These are phyloP conservation scores for Parietichytrium sp. DNA, from an alignment of 108 stramenopile species.

Conservation along the genomic window DNA sequence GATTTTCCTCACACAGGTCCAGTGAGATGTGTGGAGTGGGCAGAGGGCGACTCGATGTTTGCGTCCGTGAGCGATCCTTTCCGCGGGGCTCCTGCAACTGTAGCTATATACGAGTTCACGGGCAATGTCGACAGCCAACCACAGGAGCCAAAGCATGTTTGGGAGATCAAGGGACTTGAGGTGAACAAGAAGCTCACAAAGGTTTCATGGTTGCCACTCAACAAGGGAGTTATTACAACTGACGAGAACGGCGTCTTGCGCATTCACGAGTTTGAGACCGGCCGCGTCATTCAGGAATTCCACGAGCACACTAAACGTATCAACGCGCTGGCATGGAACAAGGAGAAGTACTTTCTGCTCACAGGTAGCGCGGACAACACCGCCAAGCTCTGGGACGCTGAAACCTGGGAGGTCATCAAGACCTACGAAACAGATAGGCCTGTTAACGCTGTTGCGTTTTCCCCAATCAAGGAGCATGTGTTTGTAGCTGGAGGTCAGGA, in stretches of 20 bases:
- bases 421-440: constrained; percentile 94
- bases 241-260: constrained; percentile 87
- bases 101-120: constrained; percentile 81
- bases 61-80: constrained; percentile 94
- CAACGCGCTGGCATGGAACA: constrained; percentile 84
- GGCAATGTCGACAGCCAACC: constrained; percentile 61
- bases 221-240: constrained; percentile 82
- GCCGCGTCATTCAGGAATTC: constrained; percentile 74
- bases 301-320: constrained; percentile 69
- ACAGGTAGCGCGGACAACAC: constrained; percentile 90
- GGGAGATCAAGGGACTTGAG: constrained; percentile 83
- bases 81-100: constrained; percentile 82
- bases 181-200: constrained; percentile 74
- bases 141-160: constrained; percentile 59
- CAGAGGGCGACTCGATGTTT: constrained; percentile 86
- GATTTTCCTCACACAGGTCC: constrained; percentile 84
- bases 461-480: constrained; percentile 89
- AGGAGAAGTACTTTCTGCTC: constrained; percentile 87
- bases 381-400: constrained; percentile 86
- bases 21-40: constrained; percentile 72
- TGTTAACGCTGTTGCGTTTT: constrained; percentile 96
- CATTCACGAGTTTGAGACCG: constrained; percentile 81
- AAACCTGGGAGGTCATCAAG: constrained; percentile 79
- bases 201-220: constrained; percentile 81
- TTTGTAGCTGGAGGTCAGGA: constrained; percentile 97